Evolutionary conservation across 1,284 basidiomycete genomes (phyloP), one percentile per base, ranked within the genome.

Genomic region (Malassezia sp.): DNA sequence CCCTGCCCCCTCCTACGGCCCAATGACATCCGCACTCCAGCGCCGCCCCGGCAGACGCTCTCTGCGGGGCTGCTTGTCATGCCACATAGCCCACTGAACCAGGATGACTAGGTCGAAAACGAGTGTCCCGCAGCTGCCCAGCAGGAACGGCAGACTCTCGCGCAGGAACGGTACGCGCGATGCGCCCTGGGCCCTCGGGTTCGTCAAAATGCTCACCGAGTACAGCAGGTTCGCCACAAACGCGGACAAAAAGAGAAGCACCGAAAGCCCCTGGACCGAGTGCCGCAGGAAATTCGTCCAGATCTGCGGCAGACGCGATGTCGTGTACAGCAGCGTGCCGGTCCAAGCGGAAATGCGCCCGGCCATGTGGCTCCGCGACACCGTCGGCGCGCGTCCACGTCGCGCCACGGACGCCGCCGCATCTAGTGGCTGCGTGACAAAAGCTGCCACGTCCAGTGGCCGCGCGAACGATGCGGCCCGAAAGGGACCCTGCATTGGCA

Each of bases 261-360:
- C 54, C 5, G 55, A 57, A 7, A 71, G 49, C 0, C 69, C 69
- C 6, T 52, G 58, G 1, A 70, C 65, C 3, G 60, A 63, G 17
- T 53, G 46, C 3, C 64, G 54, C 15, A 51, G 45, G 45, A 60
- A 54, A 40, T 71, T 71, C 15, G 59, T 52, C 62, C 62, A 71
- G 28, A 71, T 66, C 42, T 71, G 69, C 1, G 69, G 69, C 17
- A 71, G 54, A 24, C 68, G 60, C 12, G 64, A 66, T 5, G 68
- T 69, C 49, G 67, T 59, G 53, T 70, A 71, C 15, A 67, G 57
- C 15, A 70, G 27, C 0, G 65, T 64, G 35, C 67, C 70, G 1
- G 54, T 42, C 67, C 67, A 70, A 0, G 67, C 63, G 22, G 47
- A 52, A n/a, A 65, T 56, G 21, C 67, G 45, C 1, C 67, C 67